A percentile compares a stretch with the other conserved stretches of the same genome.
These are phyloP conservation scores for Myochromella boudieri DNA, from an alignment of 768 basidiomycete genomes.

Conservation along the genomic window DNA sequence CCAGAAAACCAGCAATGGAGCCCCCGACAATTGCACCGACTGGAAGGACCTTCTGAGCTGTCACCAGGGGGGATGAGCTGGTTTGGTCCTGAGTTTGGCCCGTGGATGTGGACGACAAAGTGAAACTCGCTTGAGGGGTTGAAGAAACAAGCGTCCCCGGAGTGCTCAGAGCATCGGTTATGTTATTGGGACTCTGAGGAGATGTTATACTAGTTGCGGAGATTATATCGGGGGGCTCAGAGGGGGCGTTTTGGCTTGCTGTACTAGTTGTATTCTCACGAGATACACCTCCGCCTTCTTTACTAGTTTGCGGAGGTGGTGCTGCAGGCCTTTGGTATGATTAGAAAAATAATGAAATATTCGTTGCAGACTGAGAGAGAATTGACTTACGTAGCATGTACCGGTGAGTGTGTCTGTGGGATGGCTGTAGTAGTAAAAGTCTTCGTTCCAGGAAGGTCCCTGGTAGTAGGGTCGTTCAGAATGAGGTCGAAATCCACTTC, in stretches of 20 bases:
- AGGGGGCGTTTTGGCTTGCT: background rate
- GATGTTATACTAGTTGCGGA: background rate
- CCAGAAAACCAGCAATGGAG: background rate
- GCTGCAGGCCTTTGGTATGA: too few species aligned
- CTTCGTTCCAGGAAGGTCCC: background rate
- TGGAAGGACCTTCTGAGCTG: background rate
- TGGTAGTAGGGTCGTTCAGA: background rate
- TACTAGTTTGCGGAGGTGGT: too few species aligned
- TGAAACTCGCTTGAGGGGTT: background rate
- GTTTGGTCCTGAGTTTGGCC: background rate
- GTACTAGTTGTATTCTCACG: background rate
- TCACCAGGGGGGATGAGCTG: background rate
- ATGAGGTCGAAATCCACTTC: background rate
- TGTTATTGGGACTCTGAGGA: background rate
- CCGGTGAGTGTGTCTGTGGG: too few species aligned
- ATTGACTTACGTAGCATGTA: too few species aligned
- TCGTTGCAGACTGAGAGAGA: too few species aligned
- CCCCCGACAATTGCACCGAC: constrained; percentile 5
- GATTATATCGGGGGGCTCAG: background rate
- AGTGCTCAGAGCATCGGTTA: background rate
- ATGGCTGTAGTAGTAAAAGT: too few species aligned
- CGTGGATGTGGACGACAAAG: background rate
- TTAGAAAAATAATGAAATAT: too few species aligned
- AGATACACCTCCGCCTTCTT: background rate
- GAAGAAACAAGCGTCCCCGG: too few species aligned